Percentiles rank a stretch among this genome's conserved stretches.
Conservation (phyloP, 495 filamentous ascomycete genomes). For the Lindgomyces ingoldianus region DNA sequence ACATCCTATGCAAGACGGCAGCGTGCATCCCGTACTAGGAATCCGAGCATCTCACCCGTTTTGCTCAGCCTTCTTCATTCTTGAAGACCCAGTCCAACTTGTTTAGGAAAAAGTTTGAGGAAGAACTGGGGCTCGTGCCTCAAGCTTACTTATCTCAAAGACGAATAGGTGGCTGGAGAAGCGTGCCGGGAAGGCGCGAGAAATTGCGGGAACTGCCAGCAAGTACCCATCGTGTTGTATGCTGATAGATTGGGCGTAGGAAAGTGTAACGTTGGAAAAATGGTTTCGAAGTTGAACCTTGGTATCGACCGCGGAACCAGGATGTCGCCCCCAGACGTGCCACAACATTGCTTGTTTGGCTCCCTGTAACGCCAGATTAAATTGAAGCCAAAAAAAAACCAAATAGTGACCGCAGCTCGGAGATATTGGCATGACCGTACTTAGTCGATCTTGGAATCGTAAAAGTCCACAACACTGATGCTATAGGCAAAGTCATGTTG, state of each 20-base stretch:
- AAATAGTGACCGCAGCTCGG: background rate
- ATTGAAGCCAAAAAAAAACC: background rate
- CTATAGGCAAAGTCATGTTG: conserved; percentile 2
- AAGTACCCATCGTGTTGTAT: background rate
- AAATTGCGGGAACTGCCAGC: background rate
- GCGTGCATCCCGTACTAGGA: background rate
- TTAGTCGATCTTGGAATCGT: background rate
- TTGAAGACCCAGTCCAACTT: background rate
- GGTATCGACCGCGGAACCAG: conserved; percentile 6
- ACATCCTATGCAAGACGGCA: conserved; percentile 10
- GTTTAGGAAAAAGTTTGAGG: background rate
- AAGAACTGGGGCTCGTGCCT: background rate
- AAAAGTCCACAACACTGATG: background rate
- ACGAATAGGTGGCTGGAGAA: background rate
- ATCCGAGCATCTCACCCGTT: background rate
- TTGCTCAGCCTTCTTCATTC: background rate
- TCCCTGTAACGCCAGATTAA: background rate
- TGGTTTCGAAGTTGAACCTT: background rate
- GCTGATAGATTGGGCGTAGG: background rate
- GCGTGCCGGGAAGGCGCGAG: background rate
- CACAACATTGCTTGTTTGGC: conserved; percentile 9
- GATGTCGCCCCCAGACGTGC: too few species aligned
- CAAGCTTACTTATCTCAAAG: background rate
- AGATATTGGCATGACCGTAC: conserved; percentile 8
- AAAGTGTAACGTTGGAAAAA: background rate